Base-by-base conservation (phyloP, 441 rosid species). In the Isatis lusitanica region DNA sequence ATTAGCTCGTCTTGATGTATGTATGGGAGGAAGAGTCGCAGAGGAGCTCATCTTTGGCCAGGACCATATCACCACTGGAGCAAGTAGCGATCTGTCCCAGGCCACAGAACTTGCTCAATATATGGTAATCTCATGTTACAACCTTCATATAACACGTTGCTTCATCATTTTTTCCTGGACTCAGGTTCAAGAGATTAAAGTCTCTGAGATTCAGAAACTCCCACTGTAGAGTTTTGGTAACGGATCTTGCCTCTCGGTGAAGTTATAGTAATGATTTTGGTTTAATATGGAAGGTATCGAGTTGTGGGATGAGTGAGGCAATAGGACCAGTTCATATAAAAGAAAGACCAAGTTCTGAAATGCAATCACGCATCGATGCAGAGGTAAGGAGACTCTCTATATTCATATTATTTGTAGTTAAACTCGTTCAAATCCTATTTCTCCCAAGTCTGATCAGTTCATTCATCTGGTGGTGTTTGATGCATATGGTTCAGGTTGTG, bases 1-100 rank as follows among this genome's bases (percentile, higher is more conserved):
- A 67, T 85, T 93, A 81, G 98, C 99, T 55, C 94, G 96, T 55
- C 92, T 96, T 50, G 99, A 96, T 86, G 97, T 96, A 74, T 96
- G 99, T 66, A 96, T 93, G 98, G 98, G 99, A 62, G 99, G 99
- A 81, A 89, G 99, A 85, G 98, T 87, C 52, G 97, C 99, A 2
- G 98, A 96, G 80, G 99, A 96, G 84, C 97, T 96, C 74, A 87
- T 91, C 69, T 96, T 96, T 81, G 99, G 99, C 53, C 85, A 68
- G 72, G 98, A 96, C 81, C 78, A 88, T 68, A 69, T 96, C 75
- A 96, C 97, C 43, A 96, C 99, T 39, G 99, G 98, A 59, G 99
- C 99, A 8, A 93, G 97, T 77, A 91, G 96, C 48, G 97, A 96
- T 85, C 93, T 96, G 44, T 80, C 85, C 38, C 87, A 90, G 5